These are phyloP conservation scores for Nothophoma quercina DNA, from an alignment of 2,329 filamentous ascomycete genomes.

Conservation along the genomic window DNA sequence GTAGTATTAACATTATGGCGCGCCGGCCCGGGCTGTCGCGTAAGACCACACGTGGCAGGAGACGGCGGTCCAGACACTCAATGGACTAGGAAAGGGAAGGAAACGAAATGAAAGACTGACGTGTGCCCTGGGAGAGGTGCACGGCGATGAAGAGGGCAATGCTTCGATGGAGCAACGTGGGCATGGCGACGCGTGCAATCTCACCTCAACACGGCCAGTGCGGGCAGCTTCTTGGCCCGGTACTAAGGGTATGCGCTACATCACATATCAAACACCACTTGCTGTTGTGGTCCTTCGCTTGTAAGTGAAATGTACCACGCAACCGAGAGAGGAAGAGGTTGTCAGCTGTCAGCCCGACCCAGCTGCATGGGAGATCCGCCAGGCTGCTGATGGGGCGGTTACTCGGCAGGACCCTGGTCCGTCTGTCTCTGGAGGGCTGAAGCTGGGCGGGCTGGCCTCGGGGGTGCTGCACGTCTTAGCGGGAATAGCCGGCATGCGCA, in stretches of 20 bases:
- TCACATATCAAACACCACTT: neutral
- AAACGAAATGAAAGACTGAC: constrained; percentile 25
- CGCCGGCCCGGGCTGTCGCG: constrained; percentile 31
- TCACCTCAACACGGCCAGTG: constrained; percentile 14
- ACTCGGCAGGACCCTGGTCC: constrained; percentile 16
- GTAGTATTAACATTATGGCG: constrained; percentile 44
- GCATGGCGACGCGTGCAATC: constrained; percentile 14
- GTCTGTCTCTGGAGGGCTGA: constrained; percentile 4
- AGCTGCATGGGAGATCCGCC: constrained; percentile 5
- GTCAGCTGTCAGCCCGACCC: neutral
- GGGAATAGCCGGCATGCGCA: constrained; percentile 14
- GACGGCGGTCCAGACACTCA: constrained; percentile 18
- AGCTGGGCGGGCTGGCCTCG: neutral
- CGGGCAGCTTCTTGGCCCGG: constrained; percentile 7
- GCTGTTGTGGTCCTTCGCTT: neutral
- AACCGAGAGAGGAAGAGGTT: neutral
- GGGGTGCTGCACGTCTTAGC: constrained; percentile 6
- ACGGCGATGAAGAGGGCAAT: constrained; percentile 12
- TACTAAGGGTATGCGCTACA: constrained; percentile 8
- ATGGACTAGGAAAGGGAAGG: constrained; percentile 22
- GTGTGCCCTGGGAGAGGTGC: constrained; percentile 17
- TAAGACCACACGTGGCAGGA: constrained; percentile 29
- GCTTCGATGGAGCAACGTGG: constrained; percentile 12
- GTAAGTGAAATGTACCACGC: neutral
- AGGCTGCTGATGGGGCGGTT: constrained; percentile 15